phyloP scores from a whole-genome alignment of 176 grass and related monocot genomes.

The sorghum (Sorghum bicolor) region DNA sequence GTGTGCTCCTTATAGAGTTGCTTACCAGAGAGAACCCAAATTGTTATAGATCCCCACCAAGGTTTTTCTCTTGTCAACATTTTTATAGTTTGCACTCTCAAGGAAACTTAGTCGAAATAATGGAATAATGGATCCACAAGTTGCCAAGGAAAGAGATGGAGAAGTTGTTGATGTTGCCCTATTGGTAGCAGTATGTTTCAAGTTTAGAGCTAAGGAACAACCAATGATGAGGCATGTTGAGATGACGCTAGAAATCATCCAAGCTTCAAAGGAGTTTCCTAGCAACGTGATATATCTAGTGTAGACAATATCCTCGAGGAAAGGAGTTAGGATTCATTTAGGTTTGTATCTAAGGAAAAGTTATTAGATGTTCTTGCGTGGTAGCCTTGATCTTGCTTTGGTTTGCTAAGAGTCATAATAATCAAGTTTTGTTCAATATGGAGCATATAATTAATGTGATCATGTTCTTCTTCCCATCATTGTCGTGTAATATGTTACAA shows the following conservation, averaged over 20 bases:
- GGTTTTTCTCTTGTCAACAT: background rate
- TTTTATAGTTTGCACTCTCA: background rate
- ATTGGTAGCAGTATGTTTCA: conserved; percentile 20
- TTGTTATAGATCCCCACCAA: conserved; percentile 1
- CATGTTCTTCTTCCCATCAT: too few species aligned
- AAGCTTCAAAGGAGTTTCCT: background rate
- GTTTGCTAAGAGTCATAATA: background rate
- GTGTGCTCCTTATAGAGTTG: conserved; percentile 45
- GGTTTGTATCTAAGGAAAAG: background rate
- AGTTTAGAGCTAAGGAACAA: background rate
- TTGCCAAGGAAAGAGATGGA: background rate
- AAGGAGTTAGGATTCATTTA: background rate
- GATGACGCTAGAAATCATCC: conserved; percentile 5
- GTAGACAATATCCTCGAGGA: background rate
- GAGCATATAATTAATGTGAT: too few species aligned
- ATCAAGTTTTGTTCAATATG: too few species aligned
- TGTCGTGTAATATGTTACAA: too few species aligned
- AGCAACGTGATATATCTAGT: background rate
- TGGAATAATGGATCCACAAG: background rate
- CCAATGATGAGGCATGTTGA: background rate
- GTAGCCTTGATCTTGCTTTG: background rate
- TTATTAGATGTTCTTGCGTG: background rate
- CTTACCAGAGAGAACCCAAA: conserved; percentile 31
- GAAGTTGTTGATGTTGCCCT: conserved; percentile 6
- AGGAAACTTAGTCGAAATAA: background rate